phyloP scores from a whole-genome alignment of 768 basidiomycete genomes.

The Boletus insuetus region DNA sequence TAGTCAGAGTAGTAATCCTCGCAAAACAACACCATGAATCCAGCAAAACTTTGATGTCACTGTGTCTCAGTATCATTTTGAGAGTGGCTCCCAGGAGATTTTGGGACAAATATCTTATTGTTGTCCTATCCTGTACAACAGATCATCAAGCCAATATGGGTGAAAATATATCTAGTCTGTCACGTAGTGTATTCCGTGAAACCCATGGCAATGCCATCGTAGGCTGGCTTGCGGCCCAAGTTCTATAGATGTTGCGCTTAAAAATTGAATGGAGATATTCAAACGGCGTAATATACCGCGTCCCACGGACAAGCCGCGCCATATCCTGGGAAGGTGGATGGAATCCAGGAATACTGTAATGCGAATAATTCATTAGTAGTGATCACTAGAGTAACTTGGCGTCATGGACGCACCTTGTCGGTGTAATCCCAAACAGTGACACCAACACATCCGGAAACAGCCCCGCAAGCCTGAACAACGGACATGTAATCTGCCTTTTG shows the following conservation, averaged over 20 bases:
- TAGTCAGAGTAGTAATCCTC: too few species aligned
- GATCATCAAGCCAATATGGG: too few species aligned
- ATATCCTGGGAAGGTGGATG: conserved; percentile 2
- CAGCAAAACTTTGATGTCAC: too few species aligned
- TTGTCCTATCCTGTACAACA: too few species aligned
- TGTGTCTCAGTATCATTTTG: too few species aligned
- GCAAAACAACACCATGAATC: too few species aligned
- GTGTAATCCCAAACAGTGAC: conserved; percentile 43
- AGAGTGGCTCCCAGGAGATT: too few species aligned
- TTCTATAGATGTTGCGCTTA: conserved; percentile 1
- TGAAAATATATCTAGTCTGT: background rate
- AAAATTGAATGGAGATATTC: background rate
- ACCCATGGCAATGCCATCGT: conserved; percentile 10
- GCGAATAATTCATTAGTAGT: background rate
- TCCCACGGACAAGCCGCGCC: conserved; percentile 21
- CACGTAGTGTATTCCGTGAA: conserved; percentile 1
- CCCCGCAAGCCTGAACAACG: conserved; percentile 54
- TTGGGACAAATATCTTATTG: too few species aligned
- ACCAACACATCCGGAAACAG: conserved; percentile 34
- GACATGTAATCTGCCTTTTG: conserved; percentile 57
- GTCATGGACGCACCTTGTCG: conserved; percentile 25
- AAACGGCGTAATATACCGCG: background rate
- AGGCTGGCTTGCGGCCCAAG: conserved; percentile 14
- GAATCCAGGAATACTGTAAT: conserved; percentile 18
- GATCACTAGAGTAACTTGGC: conserved; percentile 13